Base-by-base conservation (phyloP, 768 basidiomycete species). In the Gymnopilus junonius region DNA sequence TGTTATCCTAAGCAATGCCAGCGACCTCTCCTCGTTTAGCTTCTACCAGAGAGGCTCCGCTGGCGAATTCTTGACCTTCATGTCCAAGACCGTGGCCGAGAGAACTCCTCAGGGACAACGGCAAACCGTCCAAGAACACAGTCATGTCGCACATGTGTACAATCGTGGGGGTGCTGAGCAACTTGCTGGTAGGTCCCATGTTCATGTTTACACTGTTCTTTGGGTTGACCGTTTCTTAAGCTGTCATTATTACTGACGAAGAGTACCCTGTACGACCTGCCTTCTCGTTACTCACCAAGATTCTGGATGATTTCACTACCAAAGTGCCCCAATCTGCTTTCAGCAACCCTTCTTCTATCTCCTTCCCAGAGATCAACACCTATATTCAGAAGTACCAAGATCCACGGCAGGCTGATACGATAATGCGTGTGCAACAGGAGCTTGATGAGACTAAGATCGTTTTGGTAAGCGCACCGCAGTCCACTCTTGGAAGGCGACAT, bases 391-490 rank as follows among this genome's bases (percentile, higher is more conserved):
- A 95, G 77, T 99, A 97, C 74, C 97, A 99, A 78, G 97, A 99
- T 77, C 97, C 97, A 10, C 85, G 88, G 67, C 95, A 98, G 78
- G 97, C 97, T 6, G 97, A 99, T 79, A 91, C 93, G 20, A 98
- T 99, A 73, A 97, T 99, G 96, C 87, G 90, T 67, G 97, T 99
- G 12, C 97, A 99, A 76, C 92, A 95, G 72, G 97, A 99, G 74
- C 79, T 99, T 57, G 97, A 99, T 74, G 97, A 99, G 81, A 99
- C 97, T 3, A 99, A 99, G 90, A 97, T 99, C 68, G 88, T 99
- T 48, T 79, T 99, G 76, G 96, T 97, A 70, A 63, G 92, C 82
- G 29, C 55, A 17, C 58, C n/a, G 56, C 40, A 50, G 25, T 27
- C n/a, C 50, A 59, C 55, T 14, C 42, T 43, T 14, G 27, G 29